phyloP scores from a whole-genome alignment of 2,329 filamentous ascomycete genomes.

The Aspergillus cejpii region DNA sequence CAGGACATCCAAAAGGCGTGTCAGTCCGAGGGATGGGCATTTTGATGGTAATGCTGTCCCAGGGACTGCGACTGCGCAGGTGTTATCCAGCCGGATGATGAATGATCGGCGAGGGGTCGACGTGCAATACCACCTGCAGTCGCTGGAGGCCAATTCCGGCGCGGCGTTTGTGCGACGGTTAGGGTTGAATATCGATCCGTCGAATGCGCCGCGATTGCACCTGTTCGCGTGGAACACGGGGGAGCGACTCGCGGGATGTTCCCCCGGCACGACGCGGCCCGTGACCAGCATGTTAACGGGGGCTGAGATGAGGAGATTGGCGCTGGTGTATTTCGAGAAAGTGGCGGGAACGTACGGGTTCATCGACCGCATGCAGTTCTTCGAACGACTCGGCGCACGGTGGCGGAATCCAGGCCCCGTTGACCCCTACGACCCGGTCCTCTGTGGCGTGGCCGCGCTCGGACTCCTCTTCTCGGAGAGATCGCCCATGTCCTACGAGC shows the following conservation, averaged over 20 bases:
- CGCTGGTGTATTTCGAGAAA: constrained; percentile 46
- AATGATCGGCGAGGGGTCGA: no score
- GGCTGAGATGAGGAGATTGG: constrained; percentile 42
- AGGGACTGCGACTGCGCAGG: constrained; percentile 21
- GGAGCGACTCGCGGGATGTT: constrained; percentile 3
- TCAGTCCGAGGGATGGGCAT: no score
- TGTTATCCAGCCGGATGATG: not conserved
- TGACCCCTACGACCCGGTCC: constrained; percentile 39
- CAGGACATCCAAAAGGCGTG: constrained; percentile 3
- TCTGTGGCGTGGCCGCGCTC: constrained; percentile 50
- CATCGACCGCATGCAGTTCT: constrained; percentile 19
- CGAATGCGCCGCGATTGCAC: constrained; percentile 47
- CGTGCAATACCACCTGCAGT: constrained; percentile 9
- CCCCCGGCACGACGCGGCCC: constrained; percentile 12
- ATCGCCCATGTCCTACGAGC: constrained; percentile 38
- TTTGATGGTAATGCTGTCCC: constrained; percentile 16
- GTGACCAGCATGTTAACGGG: constrained; percentile 44
- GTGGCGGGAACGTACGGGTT: constrained; percentile 51
- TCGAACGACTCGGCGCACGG: constrained; percentile 23
- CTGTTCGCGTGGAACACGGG: constrained; percentile 52
- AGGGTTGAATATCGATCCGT: constrained; percentile 48
- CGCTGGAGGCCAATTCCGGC: constrained; percentile 51
- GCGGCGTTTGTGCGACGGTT: constrained; percentile 50
- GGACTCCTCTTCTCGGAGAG: constrained; percentile 46
- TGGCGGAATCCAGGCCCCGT: constrained; percentile 9